Base-by-base conservation (phyloP, 2,329 filamentous ascomycete genomes). In the Epicoccum nigrum region DNA sequence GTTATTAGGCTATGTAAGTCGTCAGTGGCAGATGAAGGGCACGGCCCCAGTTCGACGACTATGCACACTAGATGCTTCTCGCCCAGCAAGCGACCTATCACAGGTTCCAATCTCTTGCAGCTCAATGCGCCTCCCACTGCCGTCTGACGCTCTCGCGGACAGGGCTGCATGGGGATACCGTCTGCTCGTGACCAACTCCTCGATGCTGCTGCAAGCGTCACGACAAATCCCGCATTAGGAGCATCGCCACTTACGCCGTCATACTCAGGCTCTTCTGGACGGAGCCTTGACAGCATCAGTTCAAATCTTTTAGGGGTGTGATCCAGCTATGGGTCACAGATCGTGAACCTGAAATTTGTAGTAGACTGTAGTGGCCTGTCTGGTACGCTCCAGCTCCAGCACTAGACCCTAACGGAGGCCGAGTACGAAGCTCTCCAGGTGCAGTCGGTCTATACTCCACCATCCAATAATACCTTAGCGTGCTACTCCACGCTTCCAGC, bases 401-500 rank as follows among this genome's bases (percentile, higher is more conserved):
- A 38, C 58, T 56, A 61, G 40, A 40, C 23, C 28, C 32, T 32
- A 39, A 46, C 23, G 44, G 38, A 9, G 45, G 56, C 42, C 21
- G 38, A 40, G 39, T 52, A 40, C 39, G 34, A 39, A 38, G 25
- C 16, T 40, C 50, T 34, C 17, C 59, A 50, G 23, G 35, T 51
- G 45, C 38, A 35, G 51, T 55, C 54, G 55, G 61, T 55, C 56
- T 54, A 46, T 58, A 48, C 58, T 59, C 41, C 42, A 56, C 43
- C 28, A 47, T 45, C 55, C 59, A 57, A 54, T 60, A 43, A 51
- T 20, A 47, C 27, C 23, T 42, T 65, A 62, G 61, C 52, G 44
- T 31, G 37, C 2, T 33, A 51, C 58, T 56, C 59, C 59, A 61
- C 48, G 59, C 60, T 56, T 62, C 58, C 54, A 62, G 60, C 57